phyloP scores from a whole-genome alignment of 2,329 filamentous ascomycete genomes.

The Aspergillus carbonarius region DNA sequence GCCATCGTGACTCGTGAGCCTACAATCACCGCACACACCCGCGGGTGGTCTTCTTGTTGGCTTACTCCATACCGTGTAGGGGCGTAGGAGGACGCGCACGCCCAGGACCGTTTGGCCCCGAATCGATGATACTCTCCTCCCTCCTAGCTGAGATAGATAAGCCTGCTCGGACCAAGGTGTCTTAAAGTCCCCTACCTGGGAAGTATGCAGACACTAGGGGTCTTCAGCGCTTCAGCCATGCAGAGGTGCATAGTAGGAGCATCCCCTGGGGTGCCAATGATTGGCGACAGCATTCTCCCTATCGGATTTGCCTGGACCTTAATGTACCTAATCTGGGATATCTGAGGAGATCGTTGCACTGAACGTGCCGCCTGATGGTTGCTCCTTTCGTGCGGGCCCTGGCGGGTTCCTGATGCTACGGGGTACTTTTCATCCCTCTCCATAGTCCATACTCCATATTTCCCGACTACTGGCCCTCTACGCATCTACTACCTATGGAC shows the following conservation, averaged over 20 bases:
- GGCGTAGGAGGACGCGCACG: not conserved
- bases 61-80: too few relatives aligned
- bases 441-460: not conserved
- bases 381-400: not conserved
- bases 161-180: not conserved
- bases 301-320: not conserved
- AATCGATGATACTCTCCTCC: not conserved
- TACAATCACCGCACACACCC: not conserved
- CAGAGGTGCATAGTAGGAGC: not conserved
- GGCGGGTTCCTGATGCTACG: not conserved
- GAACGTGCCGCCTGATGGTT: not conserved
- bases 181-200: not conserved
- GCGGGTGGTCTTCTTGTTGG: not conserved
- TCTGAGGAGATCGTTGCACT: not conserved
- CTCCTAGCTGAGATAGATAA: not conserved
- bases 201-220: constrained; percentile 1
- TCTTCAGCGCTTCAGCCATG: not conserved
- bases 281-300: not conserved
- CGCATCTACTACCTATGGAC: not conserved
- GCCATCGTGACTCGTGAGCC: not conserved
- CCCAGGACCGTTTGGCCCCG: not conserved
- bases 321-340: not conserved
- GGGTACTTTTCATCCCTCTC: not conserved
- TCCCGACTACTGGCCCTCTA: not conserved
- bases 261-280: not conserved